These are phyloP conservation scores for Moesziomyces sp. DNA, from an alignment of 1,284 basidiomycete species.

Conservation along the genomic window DNA sequence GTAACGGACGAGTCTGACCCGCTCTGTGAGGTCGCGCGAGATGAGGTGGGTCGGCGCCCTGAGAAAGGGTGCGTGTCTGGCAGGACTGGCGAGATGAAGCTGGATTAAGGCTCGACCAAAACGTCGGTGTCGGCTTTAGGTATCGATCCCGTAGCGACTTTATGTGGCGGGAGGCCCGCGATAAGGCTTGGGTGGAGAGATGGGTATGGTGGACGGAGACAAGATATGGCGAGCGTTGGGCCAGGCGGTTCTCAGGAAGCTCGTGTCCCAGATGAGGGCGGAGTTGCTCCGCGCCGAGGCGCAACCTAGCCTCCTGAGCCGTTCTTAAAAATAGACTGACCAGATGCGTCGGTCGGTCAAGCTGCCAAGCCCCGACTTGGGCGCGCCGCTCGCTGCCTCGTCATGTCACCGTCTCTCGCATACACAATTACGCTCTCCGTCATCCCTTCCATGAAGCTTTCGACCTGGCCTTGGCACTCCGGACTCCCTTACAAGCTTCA, in stretches of 20 bases:
- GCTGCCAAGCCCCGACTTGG: not conserved
- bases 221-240: not conserved
- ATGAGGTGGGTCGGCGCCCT: not conserved
- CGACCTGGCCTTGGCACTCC: too few species aligned
- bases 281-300: not conserved
- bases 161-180: too few species aligned
- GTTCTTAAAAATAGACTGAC: not conserved
- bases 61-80: too few species aligned
- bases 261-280: too few species aligned
- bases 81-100: too few species aligned
- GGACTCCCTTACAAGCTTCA: too few species aligned
- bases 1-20: not conserved
- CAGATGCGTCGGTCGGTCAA: not conserved
- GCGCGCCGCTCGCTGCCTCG: not conserved
- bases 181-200: not conserved
- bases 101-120: too few species aligned
- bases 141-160: too few species aligned
- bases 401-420: too few species aligned
- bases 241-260: not conserved
- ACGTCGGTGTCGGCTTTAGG: too few species aligned
- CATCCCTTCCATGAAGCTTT: too few species aligned
- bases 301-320: not conserved
- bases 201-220: not conserved
- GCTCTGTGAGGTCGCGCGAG: not conserved
- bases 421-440: too few species aligned